Evolutionary conservation across 179 eudicot genomes (phyloP), one percentile per base, ranked within the genome.

Genomic region (Amaranthus tricolor): DNA sequence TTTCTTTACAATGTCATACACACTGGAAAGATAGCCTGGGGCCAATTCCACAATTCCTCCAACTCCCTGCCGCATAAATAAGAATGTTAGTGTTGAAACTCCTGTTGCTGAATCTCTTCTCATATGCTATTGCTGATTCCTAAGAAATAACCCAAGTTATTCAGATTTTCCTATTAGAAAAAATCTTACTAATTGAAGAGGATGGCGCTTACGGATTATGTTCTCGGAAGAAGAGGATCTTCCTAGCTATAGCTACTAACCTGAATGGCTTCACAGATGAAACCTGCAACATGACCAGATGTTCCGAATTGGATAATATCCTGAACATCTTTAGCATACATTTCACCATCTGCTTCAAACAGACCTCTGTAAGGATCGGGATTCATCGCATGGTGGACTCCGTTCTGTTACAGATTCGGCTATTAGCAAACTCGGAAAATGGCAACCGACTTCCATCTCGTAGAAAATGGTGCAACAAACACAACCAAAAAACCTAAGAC

Each of bases 41-140:
- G 99, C 97, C 81, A 89, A 75, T 75, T 95, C 99, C 50, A 93
- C 43, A 17, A 93, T 93, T 62, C 99, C 97, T 70, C 99, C 99
- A 12, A 95, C 97, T 79, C 99, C 99, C 97, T 92, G 84, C 62
- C 76, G 68, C 62, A 70, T 10, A 71, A 63, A 45, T 58, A 14
- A 72, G 17, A 45, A n/a, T 9, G 8, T 19, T 17, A 57, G 20
- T 31, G 40, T 20, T 63, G 21, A 21, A 40, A 70, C 7, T 54
- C 5, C 43, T 31, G 1, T 31, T 31, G 40, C 40, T 31, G 40
- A 31, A 31, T 31, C 2, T 31, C 40, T 1, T 31, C 40, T 0
- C 31, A 31, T 31, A 31, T 31, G 40, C 40, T 31, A 31, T 31
- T 31, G 40, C 40, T 0, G 40, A 31, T 31, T 31, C 40, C 40